These are phyloP conservation scores for Striga hermonthica DNA, from an alignment of 305 asterid genomes.

Conservation along the genomic window DNA sequence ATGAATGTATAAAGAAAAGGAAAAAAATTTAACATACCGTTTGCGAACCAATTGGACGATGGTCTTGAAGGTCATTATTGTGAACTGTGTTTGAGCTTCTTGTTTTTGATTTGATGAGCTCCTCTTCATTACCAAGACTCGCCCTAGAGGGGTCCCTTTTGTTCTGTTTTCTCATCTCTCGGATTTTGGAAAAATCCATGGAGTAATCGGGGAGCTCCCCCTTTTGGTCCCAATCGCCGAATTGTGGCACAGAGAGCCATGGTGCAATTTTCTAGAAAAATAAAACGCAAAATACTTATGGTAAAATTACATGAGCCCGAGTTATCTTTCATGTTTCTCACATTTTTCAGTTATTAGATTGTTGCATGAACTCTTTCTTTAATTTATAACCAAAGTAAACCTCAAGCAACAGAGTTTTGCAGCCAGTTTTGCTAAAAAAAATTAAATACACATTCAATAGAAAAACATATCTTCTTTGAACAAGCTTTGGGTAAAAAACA, in stretches of 20 bases:
- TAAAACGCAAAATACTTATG: too few species aligned
- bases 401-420: too few species aligned
- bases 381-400: too few species aligned
- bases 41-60: conserved; percentile 59
- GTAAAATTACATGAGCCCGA: too few species aligned
- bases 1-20: not conserved
- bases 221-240: conserved; percentile 96
- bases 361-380: too few species aligned
- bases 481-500: too few species aligned
- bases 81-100: conserved; percentile 34
- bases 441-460: too few species aligned
- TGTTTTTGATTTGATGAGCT: conserved; percentile 53
- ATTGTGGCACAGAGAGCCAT: conserved; percentile 96
- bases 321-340: too few species aligned
- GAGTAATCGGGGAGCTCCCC: conserved; percentile 87
- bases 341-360: too few species aligned
- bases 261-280: conserved; percentile 46
- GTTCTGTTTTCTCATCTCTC: conserved; percentile 91
- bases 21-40: conserved; percentile 40
- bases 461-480: too few species aligned
- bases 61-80: conserved; percentile 35
- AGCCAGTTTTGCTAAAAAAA: too few species aligned
- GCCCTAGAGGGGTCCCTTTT: conserved; percentile 88
- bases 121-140: conserved; percentile 87
- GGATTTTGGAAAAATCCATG: conserved; percentile 79